These are phyloP conservation scores for Starmerella powellii DNA, from an alignment of 805 yeast species.

Conservation along the genomic window DNA sequence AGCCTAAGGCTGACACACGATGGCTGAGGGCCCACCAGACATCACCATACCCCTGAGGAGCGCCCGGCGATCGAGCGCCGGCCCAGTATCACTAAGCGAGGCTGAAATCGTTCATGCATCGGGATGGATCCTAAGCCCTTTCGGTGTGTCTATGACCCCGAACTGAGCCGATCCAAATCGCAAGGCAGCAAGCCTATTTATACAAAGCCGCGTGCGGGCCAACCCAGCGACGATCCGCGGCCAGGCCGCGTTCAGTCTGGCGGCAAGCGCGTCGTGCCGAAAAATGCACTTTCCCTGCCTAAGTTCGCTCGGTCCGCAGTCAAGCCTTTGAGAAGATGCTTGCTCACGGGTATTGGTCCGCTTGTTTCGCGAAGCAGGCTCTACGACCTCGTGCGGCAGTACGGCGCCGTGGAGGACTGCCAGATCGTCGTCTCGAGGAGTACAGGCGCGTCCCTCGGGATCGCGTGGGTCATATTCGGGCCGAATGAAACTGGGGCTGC, in stretches of 20 bases:
- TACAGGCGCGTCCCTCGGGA: constrained; percentile 17
- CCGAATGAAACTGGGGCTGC: not conserved
- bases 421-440: constrained; percentile 3
- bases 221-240: constrained; percentile 8
- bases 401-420: constrained; percentile 7
- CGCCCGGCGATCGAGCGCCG: not conserved
- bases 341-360: constrained; percentile 5
- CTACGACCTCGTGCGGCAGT: constrained; percentile 1
- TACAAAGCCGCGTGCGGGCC: not conserved
- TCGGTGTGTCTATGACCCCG: constrained; percentile 15
- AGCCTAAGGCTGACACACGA: not conserved
- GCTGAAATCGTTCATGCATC: not conserved
- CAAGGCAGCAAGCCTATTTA: constrained; percentile 8
- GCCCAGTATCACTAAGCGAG: not conserved
- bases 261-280: constrained; percentile 2
- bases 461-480: constrained; percentile 9
- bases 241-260: not conserved
- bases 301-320: constrained; percentile 1
- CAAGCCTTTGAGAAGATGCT: not conserved
- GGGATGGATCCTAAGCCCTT: constrained; percentile 12
- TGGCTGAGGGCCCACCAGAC: not conserved
- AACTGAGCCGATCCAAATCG: constrained; percentile 5
- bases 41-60: no score
- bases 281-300: constrained; percentile 4
- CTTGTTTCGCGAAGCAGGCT: constrained; percentile 9